phyloP scores from a whole-genome alignment of 2,329 filamentous ascomycete genomes.

The Cercospora berteroae region DNA sequence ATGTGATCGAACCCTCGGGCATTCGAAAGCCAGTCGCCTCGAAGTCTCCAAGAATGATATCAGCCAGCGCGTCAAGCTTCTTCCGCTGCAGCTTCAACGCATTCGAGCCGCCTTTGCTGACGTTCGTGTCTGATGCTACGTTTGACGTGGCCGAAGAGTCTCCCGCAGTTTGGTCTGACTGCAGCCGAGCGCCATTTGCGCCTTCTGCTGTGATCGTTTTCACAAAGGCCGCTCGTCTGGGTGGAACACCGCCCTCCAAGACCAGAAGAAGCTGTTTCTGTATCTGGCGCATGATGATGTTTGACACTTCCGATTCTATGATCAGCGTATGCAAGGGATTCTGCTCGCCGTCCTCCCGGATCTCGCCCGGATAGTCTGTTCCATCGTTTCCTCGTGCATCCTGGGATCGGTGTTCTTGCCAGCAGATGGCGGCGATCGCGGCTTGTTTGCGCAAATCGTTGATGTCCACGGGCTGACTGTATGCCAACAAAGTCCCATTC shows the following conservation, averaged over 20 bases:
- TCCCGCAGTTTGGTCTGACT: background rate
- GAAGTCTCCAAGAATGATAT: slow-evolving; percentile 46
- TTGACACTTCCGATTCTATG: slow-evolving; percentile 47
- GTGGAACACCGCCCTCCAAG: slow-evolving; percentile 49
- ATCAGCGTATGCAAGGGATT: slow-evolving; percentile 44
- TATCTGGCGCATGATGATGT: slow-evolving; percentile 48
- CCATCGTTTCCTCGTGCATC: slow-evolving; percentile 17
- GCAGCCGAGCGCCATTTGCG: slow-evolving; percentile 39
- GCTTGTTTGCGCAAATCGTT: slow-evolving; percentile 51
- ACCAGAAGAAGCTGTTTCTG: slow-evolving; percentile 49
- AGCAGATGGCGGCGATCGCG: slow-evolving; percentile 49
- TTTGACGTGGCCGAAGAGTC: slow-evolving; percentile 13
- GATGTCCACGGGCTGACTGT: slow-evolving; percentile 50
- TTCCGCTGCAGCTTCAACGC: slow-evolving; percentile 50
- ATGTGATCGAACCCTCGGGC: slow-evolving; percentile 41
- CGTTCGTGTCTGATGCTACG: slow-evolving; percentile 13
- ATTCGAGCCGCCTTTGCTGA: slow-evolving; percentile 35
- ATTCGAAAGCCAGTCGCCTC: slow-evolving; percentile 48
- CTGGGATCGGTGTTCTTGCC: slow-evolving; percentile 45
- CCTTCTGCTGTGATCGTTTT: slow-evolving; percentile 48
- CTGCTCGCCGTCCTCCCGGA: slow-evolving; percentile 19
- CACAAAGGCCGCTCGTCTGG: slow-evolving; percentile 36
- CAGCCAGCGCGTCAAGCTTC: slow-evolving; percentile 48
- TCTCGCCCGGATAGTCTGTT: slow-evolving; percentile 24
- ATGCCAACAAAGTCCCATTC: slow-evolving; percentile 51